Percentiles rank a stretch among this genome's conserved stretches.
Conservation (phyloP, 805 yeast species). For the Blastobotrys mokoenaii region DNA sequence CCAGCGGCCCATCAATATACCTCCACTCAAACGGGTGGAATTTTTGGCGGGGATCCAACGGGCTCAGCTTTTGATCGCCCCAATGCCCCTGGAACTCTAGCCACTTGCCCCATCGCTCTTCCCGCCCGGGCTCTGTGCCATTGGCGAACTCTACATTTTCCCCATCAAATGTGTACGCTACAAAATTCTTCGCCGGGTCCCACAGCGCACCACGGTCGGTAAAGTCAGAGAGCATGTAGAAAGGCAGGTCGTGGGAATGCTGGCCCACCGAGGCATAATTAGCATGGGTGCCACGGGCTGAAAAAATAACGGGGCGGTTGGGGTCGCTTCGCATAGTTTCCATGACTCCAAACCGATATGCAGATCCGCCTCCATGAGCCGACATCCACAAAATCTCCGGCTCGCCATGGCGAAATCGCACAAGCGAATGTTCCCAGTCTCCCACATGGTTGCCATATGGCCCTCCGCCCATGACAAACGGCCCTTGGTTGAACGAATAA, state of each 20-base stretch:
- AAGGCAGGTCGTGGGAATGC: slow-evolving; percentile 92
- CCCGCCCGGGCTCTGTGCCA: slow-evolving; percentile 42
- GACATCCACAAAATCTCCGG: slow-evolving; percentile 93
- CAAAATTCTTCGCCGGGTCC: slow-evolving; percentile 80
- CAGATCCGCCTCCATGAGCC: slow-evolving; percentile 97
- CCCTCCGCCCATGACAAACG: slow-evolving; percentile 94
- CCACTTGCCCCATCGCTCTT: slow-evolving; percentile 60
- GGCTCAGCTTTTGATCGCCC: slow-evolving; percentile 73
- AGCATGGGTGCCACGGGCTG: slow-evolving; percentile 96
- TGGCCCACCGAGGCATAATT: slow-evolving; percentile 95
- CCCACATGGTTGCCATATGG: slow-evolving; percentile 97
- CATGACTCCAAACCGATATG: slow-evolving; percentile 66
- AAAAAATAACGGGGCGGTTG: slow-evolving; percentile 66
- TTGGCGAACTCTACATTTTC: slow-evolving; percentile 32
- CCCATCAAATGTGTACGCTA: slow-evolving; percentile 78
- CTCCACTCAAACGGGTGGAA: slow-evolving; percentile 87
- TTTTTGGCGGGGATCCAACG: slow-evolving; percentile 68
- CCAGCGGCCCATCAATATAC: slow-evolving; percentile 87
- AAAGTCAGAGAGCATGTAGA: slow-evolving; percentile 81
- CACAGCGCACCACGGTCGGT: slow-evolving; percentile 93
- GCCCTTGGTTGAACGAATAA: slow-evolving; percentile 89
- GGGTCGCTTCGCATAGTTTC: slow-evolving; percentile 47
- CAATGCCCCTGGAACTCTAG: slow-evolving; percentile 72
- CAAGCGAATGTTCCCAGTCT: slow-evolving; percentile 95
- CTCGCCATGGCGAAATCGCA: slow-evolving; percentile 69